Evolutionary conservation across 257 asterid genomes (phyloP), one percentile per base, ranked within the genome.

Genomic region (Plantago elongata): DNA sequence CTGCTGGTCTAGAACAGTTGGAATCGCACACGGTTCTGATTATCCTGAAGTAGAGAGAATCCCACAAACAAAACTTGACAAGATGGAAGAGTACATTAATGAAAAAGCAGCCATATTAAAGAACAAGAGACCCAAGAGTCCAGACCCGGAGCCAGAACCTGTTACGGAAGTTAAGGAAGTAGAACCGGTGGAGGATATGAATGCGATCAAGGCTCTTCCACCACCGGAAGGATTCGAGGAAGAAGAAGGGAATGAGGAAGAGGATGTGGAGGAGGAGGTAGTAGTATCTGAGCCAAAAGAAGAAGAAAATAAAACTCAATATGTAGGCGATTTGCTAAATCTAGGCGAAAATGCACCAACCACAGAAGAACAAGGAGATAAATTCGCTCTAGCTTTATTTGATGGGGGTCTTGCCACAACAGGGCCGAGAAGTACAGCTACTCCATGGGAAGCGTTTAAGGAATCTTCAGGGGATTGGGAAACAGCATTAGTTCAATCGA

Each of bases 361-460:
- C 52, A 73, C 80, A 5, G 83, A 82, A 64, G 87, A 89, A 51
- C 90, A 82, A 0, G 90, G 82, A 29, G 86, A 93, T 48, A 62
- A 63, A 62, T 66, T 93, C 7, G 96, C 99, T 9, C 43, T 93
- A 66, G 96, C 97, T 27, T 66, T 93, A 60, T 87, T 93, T 34
- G 92, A 89, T 45, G 87, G 84, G 11, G 75, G 70, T 48, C 80
- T 66, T 14, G 48, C 82, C 16, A 51, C 79, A 0, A 27, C 75
- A 38, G 72, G 78, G 1, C 65, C 74, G 1, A 66, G 72, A 13
- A 74, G 62, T 5, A 61, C 73, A 11, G 64, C 60, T 9, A 47
- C 89, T 7, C 87, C 97, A 4, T 93, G 99, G 99, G 90, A 87
- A 51, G 95, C 97, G 14, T 89, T 93, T 79, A 76, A 67, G 5